A percentile compares a stretch with the other conserved stretches of the same genome.
phyloP scores from a whole-genome alignment of 352 stramenopile genomes.

The Elongisporangium senticosum region DNA sequence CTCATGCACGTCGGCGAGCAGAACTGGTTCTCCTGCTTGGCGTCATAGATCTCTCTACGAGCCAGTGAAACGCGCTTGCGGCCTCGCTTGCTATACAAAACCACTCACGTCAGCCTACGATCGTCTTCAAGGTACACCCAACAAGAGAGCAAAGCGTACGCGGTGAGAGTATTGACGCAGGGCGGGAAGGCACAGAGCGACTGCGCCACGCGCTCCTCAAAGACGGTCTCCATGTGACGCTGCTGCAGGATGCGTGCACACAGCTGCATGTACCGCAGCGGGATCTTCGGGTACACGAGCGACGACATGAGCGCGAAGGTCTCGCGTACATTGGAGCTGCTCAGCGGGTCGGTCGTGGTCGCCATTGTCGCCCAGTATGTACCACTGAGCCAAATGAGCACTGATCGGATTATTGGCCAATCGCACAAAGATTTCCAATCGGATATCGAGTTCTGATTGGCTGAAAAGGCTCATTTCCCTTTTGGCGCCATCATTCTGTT shows the following conservation, averaged over 20 bases:
- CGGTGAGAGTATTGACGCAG: constrained; percentile 46
- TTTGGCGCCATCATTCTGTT: neutral
- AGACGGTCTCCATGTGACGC: constrained; percentile 76
- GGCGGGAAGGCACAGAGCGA: constrained; percentile 63
- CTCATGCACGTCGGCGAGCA: constrained; percentile 66
- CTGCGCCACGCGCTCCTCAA: constrained; percentile 71
- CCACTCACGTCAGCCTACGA: neutral
- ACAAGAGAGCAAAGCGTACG: constrained; percentile 20
- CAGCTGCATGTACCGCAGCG: constrained; percentile 59
- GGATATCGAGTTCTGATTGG: neutral
- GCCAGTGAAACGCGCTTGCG: constrained; percentile 74
- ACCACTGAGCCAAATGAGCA: neutral
- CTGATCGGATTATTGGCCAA: neutral
- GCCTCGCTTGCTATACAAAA: constrained; percentile 17
- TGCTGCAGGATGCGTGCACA: constrained; percentile 67
- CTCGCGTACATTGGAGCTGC: constrained; percentile 65
- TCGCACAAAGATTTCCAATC: neutral
- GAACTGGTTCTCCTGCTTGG: constrained; percentile 76
- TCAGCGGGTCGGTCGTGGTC: constrained; percentile 11
- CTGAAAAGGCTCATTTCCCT: neutral
- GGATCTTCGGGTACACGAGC: constrained; percentile 58
- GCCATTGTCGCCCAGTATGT: neutral
- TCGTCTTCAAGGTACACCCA: neutral
- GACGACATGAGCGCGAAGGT: constrained; percentile 78
- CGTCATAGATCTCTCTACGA: constrained; percentile 76